phyloP scores from a whole-genome alignment of 345 rosid species.

The Gossypium thurberi region DNA sequence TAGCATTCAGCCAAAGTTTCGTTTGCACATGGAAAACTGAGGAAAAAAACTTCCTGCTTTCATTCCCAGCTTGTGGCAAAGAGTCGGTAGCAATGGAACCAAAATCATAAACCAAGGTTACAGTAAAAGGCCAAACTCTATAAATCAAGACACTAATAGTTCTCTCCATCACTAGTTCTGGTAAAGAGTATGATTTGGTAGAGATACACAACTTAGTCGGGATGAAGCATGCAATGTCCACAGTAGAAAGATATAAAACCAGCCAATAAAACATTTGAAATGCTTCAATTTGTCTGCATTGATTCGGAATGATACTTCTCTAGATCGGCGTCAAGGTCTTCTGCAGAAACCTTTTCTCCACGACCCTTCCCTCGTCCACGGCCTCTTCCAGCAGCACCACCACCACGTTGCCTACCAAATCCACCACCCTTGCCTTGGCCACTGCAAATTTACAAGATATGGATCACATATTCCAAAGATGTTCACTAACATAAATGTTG shows the following conservation, averaged over 20 bases:
- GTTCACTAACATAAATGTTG: neutral
- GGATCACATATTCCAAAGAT: neutral
- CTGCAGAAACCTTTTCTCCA: constrained; percentile 79
- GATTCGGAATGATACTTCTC: constrained; percentile 76
- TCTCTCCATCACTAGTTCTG: constrained; percentile 20
- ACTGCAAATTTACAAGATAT: constrained; percentile 20
- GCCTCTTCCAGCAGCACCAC: constrained; percentile 52
- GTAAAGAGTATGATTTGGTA: constrained; percentile 23
- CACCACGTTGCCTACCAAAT: constrained; percentile 45
- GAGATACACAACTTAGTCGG: constrained; percentile 26
- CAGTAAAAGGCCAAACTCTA: constrained; percentile 35
- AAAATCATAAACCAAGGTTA: constrained; percentile 22
- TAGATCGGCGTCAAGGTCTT: constrained; percentile 93
- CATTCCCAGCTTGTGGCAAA: constrained; percentile 15
- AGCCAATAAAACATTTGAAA: constrained; percentile 12
- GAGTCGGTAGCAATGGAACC: constrained; percentile 23
- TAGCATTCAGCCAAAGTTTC: constrained; percentile 20
- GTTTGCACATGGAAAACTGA: constrained; percentile 14
- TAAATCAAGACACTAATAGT: constrained; percentile 27
- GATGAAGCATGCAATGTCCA: constrained; percentile 29
- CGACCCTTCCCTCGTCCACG: constrained; percentile 66
- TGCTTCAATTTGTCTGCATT: constrained; percentile 61
- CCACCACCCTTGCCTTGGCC: constrained; percentile 62
- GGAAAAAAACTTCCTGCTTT: constrained; percentile 17
- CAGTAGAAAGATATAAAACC: constrained; percentile 21